These are phyloP conservation scores for Colletotrichum tofieldiae DNA, from an alignment of 2,329 filamentous ascomycete species.

Conservation along the genomic window DNA sequence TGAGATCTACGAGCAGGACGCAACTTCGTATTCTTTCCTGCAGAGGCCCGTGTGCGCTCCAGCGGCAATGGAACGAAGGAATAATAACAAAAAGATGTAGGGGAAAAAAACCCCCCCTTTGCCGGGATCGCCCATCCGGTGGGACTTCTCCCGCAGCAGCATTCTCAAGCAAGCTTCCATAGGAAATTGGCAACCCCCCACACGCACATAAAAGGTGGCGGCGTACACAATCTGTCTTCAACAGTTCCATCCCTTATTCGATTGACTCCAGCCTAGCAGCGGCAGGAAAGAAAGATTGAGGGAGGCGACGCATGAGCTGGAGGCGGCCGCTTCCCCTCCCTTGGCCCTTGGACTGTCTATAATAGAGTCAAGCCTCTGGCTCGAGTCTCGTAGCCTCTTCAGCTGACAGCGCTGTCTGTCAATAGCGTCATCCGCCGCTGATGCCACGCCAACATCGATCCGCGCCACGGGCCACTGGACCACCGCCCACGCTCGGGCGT, in stretches of 20 bases:
- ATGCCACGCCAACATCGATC: conserved; percentile 3
- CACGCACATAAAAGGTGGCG: not conserved
- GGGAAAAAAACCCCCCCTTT: too few relatives aligned
- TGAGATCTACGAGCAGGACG: not conserved
- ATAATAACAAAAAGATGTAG: not conserved
- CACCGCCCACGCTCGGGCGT: conserved; percentile 17
- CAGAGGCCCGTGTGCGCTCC: not conserved
- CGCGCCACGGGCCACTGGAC: conserved; percentile 2
- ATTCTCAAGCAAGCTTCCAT: not conserved
- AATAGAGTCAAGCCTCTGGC: not conserved
- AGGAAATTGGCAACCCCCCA: not conserved
- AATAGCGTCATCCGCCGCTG: conserved; percentile 34
- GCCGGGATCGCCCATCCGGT: not conserved
- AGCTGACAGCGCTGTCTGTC: conserved; percentile 17
- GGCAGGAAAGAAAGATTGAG: not conserved
- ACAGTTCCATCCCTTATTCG: not conserved
- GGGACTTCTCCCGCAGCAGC: not conserved
- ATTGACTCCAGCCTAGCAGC: too few relatives aligned
- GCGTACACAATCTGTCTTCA: not conserved
- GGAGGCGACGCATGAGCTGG: not conserved
- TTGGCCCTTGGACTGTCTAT: not conserved
- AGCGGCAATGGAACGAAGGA: not conserved
- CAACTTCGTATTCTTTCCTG: not conserved
- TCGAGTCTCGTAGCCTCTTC: not conserved
- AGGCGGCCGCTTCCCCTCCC: not conserved